These are phyloP conservation scores for Huiozyma naganishii DNA, from an alignment of 805 yeast genomes.

Conservation along the genomic window DNA sequence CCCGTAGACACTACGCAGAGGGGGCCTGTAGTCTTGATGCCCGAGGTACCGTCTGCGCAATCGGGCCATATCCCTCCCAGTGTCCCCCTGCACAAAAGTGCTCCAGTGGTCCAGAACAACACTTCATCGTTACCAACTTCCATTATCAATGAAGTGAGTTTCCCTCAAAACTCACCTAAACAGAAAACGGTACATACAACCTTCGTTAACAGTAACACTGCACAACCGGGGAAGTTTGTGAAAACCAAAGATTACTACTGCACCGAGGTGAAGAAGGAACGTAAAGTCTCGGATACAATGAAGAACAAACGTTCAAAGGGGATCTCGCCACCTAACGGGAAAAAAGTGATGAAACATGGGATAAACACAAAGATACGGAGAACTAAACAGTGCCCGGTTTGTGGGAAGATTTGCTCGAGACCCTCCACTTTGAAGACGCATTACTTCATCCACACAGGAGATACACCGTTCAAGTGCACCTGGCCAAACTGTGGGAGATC, in stretches of 20 bases:
- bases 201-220: too few species aligned
- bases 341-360: conserved; percentile 1
- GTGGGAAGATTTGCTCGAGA: conserved; percentile 69
- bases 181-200: too few species aligned
- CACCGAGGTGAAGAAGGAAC: too few species aligned
- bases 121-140: neutral
- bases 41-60: neutral
- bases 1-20: neutral
- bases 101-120: neutral
- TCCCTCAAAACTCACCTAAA: too few species aligned
- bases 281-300: too few species aligned
- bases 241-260: too few species aligned
- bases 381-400: conserved; percentile 38
- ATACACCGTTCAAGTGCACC: conserved; percentile 53
- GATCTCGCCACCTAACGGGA: neutral
- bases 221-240: too few species aligned
- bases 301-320: too few species aligned
- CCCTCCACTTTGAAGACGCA: conserved; percentile 78
- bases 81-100: neutral
- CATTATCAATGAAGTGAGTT: neutral
- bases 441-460: conserved; percentile 69
- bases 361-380: conserved; percentile 5
- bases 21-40: neutral
- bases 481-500: conserved; percentile 56
- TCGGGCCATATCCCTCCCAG: neutral